Evolutionary conservation across 2,329 filamentous ascomycete species (phyloP).

Genomic region (Simplicillium aogashimaense): DNA sequence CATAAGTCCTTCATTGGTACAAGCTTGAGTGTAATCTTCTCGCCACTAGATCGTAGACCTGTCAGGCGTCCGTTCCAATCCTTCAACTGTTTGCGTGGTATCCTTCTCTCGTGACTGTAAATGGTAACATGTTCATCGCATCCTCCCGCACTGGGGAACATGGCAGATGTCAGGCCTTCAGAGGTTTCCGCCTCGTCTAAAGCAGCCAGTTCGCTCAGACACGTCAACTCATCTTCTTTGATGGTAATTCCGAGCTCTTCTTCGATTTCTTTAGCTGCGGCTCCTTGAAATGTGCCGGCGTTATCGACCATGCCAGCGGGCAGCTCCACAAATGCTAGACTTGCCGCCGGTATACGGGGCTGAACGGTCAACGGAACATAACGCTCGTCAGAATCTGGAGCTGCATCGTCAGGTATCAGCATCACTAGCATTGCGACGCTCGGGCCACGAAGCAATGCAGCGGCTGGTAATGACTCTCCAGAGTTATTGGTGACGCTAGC

Average conservation of each 20-base stretch:
- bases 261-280: conserved; percentile 48
- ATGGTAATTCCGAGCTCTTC: conserved; percentile 51
- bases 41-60: conserved; percentile 45
- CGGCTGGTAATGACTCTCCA: conserved; percentile 41
- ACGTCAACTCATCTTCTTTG: conserved; percentile 32
- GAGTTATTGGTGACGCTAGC: conserved; percentile 35
- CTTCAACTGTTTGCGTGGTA: conserved; percentile 36
- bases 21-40: conserved; percentile 52
- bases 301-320: conserved; percentile 51
- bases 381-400: conserved; percentile 29
- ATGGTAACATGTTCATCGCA: conserved; percentile 53
- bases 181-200: conserved; percentile 14
- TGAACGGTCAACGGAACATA: conserved; percentile 51
- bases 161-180: conserved; percentile 32
- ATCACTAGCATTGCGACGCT: conserved; percentile 51
- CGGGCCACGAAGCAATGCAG: conserved; percentile 48
- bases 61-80: conserved; percentile 49
- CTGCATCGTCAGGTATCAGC: conserved; percentile 40
- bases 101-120: conserved; percentile 43
- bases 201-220: conserved; percentile 40
- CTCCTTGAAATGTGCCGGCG: conserved; percentile 42
- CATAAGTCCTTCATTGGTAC: conserved; percentile 47
- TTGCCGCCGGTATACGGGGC: conserved; percentile 44
- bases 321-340: conserved; percentile 44
- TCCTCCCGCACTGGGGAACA: conserved; percentile 49